Evolutionary conservation across 1,284 basidiomycete genomes (phyloP), one percentile per base, ranked within the genome.

Genomic region (Cutaneotrichosporon spelunceum): DNA sequence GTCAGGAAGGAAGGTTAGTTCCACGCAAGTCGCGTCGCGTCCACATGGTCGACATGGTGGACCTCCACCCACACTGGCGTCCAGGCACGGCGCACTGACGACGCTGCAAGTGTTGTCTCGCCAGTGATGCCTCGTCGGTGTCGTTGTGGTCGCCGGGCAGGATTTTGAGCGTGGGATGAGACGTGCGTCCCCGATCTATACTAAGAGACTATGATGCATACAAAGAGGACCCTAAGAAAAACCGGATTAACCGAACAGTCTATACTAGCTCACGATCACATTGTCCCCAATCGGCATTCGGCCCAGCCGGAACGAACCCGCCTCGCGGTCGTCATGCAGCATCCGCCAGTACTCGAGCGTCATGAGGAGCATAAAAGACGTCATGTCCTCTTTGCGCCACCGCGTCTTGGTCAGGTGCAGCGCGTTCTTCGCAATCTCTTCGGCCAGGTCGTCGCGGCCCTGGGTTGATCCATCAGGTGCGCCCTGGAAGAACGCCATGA

Each of bases 401-500:
- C 71, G 72, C 45, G 69, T 64, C 34, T 73, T 48, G n/a, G 75
- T 70, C 65, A 79, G 80, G 13, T 74, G 61, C 33, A 68, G 65
- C 0, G 76, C 80, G 27, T 78, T 69, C 33, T 67, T 60, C 7
- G 79, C 80, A 42, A 82, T 82, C 64, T 72, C 66, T 64, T 76
- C 72, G 4, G 79, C 81, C 13, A 79, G 62, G 34, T 76, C 74
- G 59, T 80, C 77, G 53, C 77, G 72, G 7, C 72, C 72, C 3
- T 54, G 60, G 30, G 72, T 68, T 11, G 68, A 62, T 4, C 80
- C 79, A 56, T 81, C 76, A 3, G 79, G 71, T 33, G 79, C 73
- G 50, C 81, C 81, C 11, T 71, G 68, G 70, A 82, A 81, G 72
- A 80, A 82, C 0, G 78, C 71, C 73, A 82, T 74, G 61, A 80